Base-by-base conservation (phyloP, 2,329 filamentous ascomycete genomes). In the Ophiocordyceps unilateralis region DNA sequence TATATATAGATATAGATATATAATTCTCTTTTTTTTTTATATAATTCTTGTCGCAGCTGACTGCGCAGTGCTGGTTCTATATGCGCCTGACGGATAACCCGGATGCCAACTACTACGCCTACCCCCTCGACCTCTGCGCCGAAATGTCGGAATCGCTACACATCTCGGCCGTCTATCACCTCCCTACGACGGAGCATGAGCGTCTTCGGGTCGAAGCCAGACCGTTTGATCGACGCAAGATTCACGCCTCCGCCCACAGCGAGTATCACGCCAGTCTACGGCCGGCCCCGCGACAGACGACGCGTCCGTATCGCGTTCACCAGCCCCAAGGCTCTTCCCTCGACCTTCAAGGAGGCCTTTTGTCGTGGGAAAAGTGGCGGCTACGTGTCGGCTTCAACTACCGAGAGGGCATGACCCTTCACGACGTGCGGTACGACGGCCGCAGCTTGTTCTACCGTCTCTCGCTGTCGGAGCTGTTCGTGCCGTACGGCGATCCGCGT, bases 371-470 rank as follows among this genome's bases (percentile, higher is more conserved):
- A 54, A 76, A 81, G 53, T 83, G 78, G 78, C 65, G 69, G 1
- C 74, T 86, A 59, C 65, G 78, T 22, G 71, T 86, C 5, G 71
- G 71, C 6, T 84, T 81, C 62, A 83, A 81, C 62, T 69, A 72
- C 26, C 67, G 81, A 2, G 81, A 85, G 55, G 80, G 81, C 26
- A 70, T 75, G 12, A 77, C 78, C 3, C 65, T 86, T 0, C 78
- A 84, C 50, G 76, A 85, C 50, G 59, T 86, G 6, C 68, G 69
- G 43, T 84, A 80, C 47, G 76, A 81, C 48, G 74, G 71, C 10
- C 67, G 78, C 23, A 74, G 68, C 43, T 60, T 84, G n/a, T 38
- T 50, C 4, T 49, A 50, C 21, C 68, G 81, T 2, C 56, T 84
- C 19, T 73, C 70, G 26, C 63, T 84, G 28, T 72, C 71, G 43